These are phyloP conservation scores for Grosmannia huntii DNA, from an alignment of 2,329 filamentous ascomycete species.

Conservation along the genomic window DNA sequence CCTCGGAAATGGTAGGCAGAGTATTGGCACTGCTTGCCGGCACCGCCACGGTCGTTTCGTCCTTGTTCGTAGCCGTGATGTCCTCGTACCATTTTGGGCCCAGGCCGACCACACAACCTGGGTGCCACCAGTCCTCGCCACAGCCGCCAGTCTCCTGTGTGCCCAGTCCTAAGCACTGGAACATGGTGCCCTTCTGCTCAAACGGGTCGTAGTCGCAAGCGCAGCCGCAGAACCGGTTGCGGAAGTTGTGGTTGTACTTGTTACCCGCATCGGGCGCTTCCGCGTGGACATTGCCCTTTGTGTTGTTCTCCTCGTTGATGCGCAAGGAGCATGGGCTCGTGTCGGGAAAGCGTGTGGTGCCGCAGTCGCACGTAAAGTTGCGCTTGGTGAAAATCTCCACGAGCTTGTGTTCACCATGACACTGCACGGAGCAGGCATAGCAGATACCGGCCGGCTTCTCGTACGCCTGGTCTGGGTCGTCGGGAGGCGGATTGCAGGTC, in stretches of 20 bases:
- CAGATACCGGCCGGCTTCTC: conserved; percentile 66
- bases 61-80: not conserved
- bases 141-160: conserved; percentile 73
- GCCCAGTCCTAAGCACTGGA: conserved; percentile 82
- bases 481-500: conserved; percentile 77
- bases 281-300: conserved; percentile 63
- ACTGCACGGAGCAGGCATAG: conserved; percentile 93
- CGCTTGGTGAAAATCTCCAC: conserved; percentile 95
- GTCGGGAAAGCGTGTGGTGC: conserved; percentile 64
- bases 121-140: conserved; percentile 97
- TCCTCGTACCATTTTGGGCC: conserved; percentile 59
- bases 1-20: conserved; percentile 9
- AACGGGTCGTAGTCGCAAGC: conserved; percentile 77
- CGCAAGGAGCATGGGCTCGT: conserved; percentile 66
- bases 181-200: conserved; percentile 93
- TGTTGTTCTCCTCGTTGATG: conserved; percentile 57
- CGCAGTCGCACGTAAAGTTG: conserved; percentile 93
- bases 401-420: conserved; percentile 86
- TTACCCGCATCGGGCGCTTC: conserved; percentile 63
- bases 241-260: conserved; percentile 92
- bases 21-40: not conserved
- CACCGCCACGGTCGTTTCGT: not conserved
- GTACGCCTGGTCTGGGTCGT: conserved; percentile 47
- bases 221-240: conserved; percentile 85
- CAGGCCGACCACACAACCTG: conserved; percentile 77